A percentile compares a stretch with the other conserved stretches of the same genome.
Evolutionary conservation across 148 eudicot species (phyloP).

Genomic region (Diospyros kaki): DNA sequence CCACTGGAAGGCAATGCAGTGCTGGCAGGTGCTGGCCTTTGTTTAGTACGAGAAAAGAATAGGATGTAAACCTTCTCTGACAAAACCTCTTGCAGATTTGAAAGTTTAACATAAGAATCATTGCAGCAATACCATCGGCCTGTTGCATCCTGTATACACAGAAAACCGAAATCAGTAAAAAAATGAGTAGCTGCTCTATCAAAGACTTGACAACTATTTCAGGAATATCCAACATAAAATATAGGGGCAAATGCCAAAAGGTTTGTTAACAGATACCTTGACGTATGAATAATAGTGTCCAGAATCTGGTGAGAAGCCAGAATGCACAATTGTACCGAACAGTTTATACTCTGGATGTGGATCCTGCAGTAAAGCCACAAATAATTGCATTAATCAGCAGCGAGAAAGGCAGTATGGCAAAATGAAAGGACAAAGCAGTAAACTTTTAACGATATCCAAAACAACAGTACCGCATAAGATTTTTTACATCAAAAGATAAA

Average conservation of each 20-base stretch:
- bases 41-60: constrained; percentile 80
- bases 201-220: neutral
- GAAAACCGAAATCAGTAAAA: constrained; percentile 15
- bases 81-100: constrained; percentile 72
- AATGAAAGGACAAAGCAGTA: neutral
- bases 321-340: constrained; percentile 95
- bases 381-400: neutral
- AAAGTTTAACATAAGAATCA: constrained; percentile 69
- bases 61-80: constrained; percentile 94
- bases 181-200: neutral
- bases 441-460: too few relatives aligned
- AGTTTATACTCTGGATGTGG: constrained; percentile 77
- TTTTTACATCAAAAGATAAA: too few relatives aligned
- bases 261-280: constrained; percentile 43
- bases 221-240: constrained; percentile 9
- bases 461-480: too few relatives aligned
- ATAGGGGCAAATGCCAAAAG: neutral
- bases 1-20: constrained; percentile 45
- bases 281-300: constrained; percentile 97
- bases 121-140: constrained; percentile 98
- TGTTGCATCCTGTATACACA: constrained; percentile 59
- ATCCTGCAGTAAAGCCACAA: constrained; percentile 57
- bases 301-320: constrained; percentile 90
- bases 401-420: neutral
- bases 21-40: constrained; percentile 44